Percentiles rank a stretch among this genome's conserved stretches.
phyloP scores from a whole-genome alignment of 2,329 filamentous ascomycete genomes.

The Penicillium sp. region DNA sequence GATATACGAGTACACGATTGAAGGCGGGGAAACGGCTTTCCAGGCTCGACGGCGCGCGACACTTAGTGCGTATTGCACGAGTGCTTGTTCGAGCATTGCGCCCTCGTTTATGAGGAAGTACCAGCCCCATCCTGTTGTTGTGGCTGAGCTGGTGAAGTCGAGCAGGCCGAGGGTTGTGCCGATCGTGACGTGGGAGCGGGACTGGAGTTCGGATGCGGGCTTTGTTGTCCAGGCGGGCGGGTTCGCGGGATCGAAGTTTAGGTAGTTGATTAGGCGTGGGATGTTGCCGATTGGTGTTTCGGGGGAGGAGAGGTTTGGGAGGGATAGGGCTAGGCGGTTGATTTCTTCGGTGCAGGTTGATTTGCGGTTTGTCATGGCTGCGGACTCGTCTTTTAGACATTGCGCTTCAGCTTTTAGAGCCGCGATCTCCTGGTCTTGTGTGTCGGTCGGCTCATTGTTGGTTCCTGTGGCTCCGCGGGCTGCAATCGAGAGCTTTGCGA shows the following conservation, averaged over 20 bases:
- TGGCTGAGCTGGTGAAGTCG: constrained; percentile 79
- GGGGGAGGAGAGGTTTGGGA: constrained; percentile 82
- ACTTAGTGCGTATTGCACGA: constrained; percentile 80
- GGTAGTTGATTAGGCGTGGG: constrained; percentile 68
- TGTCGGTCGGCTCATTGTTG: neutral
- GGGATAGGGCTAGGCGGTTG: constrained; percentile 68
- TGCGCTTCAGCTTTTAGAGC: constrained; percentile 40
- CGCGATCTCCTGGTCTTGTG: constrained; percentile 22
- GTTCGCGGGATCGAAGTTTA: constrained; percentile 67
- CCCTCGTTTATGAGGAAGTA: constrained; percentile 94
- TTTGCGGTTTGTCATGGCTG: constrained; percentile 32
- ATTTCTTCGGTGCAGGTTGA: constrained; percentile 58
- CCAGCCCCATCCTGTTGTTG: constrained; percentile 94
- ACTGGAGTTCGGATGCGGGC: constrained; percentile 23
- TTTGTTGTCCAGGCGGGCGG: constrained; percentile 33
- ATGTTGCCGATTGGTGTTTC: constrained; percentile 71
- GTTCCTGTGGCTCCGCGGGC: constrained; percentile 17
- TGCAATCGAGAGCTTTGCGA: constrained; percentile 35
- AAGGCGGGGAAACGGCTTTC: constrained; percentile 79
- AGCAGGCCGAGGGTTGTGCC: constrained; percentile 83
- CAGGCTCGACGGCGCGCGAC: constrained; percentile 73
- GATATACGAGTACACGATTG: constrained; percentile 88
- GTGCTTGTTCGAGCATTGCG: constrained; percentile 89
- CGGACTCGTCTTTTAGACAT: constrained; percentile 37
- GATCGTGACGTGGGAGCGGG: constrained; percentile 79